These are phyloP conservation scores for Hypoxylon cercidicola DNA, from an alignment of 495 filamentous ascomycete genomes.

Conservation along the genomic window DNA sequence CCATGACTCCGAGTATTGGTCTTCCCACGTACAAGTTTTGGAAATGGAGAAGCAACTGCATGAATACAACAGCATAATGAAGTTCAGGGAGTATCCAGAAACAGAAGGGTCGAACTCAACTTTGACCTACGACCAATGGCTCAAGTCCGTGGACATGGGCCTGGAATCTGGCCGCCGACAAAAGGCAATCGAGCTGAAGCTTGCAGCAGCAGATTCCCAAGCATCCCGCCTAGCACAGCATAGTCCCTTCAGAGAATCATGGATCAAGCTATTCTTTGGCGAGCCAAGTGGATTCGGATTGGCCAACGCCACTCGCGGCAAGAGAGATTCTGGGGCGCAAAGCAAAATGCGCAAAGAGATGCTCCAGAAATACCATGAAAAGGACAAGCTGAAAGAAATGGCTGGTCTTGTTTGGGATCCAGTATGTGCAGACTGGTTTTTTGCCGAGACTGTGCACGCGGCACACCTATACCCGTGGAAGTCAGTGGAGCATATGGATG, in stretches of 20 bases:
- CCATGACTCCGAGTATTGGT: neutral
- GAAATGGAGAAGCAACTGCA: slow-evolving; percentile 3
- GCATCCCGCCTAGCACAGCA: neutral
- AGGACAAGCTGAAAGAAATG: too few species aligned
- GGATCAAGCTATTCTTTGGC: slow-evolving; percentile 2
- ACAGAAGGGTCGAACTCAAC: neutral
- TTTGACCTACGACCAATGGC: neutral
- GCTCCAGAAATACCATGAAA: too few species aligned
- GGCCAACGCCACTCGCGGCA: too few species aligned
- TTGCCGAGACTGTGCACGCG: neutral
- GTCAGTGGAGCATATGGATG: neutral
- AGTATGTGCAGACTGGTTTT: neutral
- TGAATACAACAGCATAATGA: neutral
- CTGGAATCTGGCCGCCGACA: too few species aligned
- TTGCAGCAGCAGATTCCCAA: neutral
- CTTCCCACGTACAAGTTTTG: neutral
- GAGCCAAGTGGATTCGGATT: neutral
- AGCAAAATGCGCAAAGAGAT: too few species aligned
- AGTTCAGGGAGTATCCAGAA: neutral
- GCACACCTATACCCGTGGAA: slow-evolving; percentile 5
- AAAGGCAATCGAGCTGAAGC: too few species aligned
- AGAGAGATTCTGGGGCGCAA: too few species aligned
- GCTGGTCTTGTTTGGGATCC: too few species aligned
- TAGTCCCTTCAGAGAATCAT: neutral
- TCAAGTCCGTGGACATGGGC: neutral